These are phyloP conservation scores for Myriangium duriaei DNA, from an alignment of 2,329 filamentous ascomycete genomes.

Conservation along the genomic window DNA sequence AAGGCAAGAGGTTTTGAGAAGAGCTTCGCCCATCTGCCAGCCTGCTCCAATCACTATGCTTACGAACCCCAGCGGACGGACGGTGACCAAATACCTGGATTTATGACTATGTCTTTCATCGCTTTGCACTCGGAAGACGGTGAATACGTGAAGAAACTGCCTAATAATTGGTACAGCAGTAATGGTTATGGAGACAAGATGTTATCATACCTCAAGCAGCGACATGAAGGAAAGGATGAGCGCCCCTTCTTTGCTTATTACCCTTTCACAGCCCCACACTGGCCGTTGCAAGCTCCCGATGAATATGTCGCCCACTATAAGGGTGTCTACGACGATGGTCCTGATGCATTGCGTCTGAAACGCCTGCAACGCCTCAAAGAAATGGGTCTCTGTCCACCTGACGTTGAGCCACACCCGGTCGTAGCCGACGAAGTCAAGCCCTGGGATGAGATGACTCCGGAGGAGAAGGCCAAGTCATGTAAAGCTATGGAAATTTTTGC, in stretches of 20 bases:
- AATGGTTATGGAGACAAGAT: conserved; percentile 29
- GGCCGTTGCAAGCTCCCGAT: conserved; percentile 48
- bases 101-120: conserved; percentile 32
- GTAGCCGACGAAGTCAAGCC: conserved; percentile 37
- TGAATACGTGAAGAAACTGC: conserved; percentile 27
- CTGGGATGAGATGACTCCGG: conserved; percentile 36
- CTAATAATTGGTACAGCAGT: conserved; percentile 27
- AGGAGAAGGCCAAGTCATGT: conserved; percentile 36
- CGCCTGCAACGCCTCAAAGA: conserved; percentile 44
- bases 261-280: conserved; percentile 51
- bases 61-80: conserved; percentile 36
- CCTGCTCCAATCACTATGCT: conserved; percentile 45
- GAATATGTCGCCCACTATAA: conserved; percentile 45
- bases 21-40: conserved; percentile 48
- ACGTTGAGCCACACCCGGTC: conserved; percentile 40
- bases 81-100: conserved; percentile 25
- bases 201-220: conserved; percentile 25
- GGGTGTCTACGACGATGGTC: conserved; percentile 49
- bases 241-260: conserved; percentile 48
- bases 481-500: conserved; percentile 51
- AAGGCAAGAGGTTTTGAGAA: conserved; percentile 46
- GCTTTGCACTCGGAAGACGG: conserved; percentile 28
- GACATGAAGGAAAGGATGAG: conserved; percentile 24
- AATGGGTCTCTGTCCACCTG: conserved; percentile 40
- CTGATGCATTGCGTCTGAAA: conserved; percentile 41